These are phyloP conservation scores for Zarea fungicola DNA, from an alignment of 2,329 filamentous ascomycete species.

Conservation along the genomic window DNA sequence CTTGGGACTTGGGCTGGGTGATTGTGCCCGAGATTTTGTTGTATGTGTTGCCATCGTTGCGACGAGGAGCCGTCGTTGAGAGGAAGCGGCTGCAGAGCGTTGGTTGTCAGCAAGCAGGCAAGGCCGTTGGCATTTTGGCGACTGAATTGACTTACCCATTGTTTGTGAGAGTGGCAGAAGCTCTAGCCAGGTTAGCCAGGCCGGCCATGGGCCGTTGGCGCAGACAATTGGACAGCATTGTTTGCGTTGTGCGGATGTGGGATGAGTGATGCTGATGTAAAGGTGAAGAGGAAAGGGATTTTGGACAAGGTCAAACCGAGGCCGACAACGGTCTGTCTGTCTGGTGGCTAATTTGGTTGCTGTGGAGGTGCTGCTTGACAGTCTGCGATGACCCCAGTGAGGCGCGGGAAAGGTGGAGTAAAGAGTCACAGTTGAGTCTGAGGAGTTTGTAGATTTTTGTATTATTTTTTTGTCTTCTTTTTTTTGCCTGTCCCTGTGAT, in stretches of 20 bases:
- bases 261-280: conserved; percentile 14
- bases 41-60: conserved; percentile 48
- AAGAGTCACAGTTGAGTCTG: neutral
- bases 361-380: conserved; percentile 12
- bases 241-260: neutral
- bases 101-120: neutral
- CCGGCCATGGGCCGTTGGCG: conserved; percentile 20
- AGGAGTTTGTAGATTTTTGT: neutral
- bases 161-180: conserved; percentile 17
- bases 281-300: conserved; percentile 14
- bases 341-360: too few relatives aligned
- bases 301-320: conserved; percentile 11
- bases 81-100: conserved; percentile 40
- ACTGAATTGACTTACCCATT: conserved; percentile 22
- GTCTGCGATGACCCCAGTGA: neutral
- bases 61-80: conserved; percentile 44
- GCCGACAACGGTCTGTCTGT: conserved; percentile 25
- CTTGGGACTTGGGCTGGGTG: conserved; percentile 96
- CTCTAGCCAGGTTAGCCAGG: conserved; percentile 22
- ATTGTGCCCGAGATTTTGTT: conserved; percentile 82
- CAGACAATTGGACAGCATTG: conserved; percentile 25
- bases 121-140: neutral
- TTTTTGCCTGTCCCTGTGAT: conserved; percentile 28
- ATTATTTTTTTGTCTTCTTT: conserved; percentile 16
- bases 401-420: neutral